Percentiles rank a stretch among this genome's conserved stretches.
Evolutionary conservation across 345 rosid species (phyloP).

Genomic region (Cardamine chenopodiifolia): DNA sequence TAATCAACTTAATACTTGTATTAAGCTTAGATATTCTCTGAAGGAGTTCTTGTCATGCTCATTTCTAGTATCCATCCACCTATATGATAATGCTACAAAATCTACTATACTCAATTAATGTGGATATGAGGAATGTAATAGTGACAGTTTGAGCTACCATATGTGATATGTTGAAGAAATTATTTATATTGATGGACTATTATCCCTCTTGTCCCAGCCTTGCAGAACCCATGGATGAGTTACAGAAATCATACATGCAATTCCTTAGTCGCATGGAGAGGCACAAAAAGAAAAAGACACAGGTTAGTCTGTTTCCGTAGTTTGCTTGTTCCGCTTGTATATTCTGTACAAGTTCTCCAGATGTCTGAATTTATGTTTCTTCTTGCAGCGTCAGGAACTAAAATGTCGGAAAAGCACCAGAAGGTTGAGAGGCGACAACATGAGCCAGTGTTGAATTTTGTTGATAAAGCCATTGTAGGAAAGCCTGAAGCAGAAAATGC

Average conservation of each 20-base stretch:
- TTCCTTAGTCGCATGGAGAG: slow-evolving; percentile 78
- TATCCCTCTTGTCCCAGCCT: slow-evolving; percentile 52
- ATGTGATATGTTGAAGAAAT: slow-evolving; percentile 12
- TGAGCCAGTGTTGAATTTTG: slow-evolving; percentile 57
- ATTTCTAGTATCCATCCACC: not conserved
- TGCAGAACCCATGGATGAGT: slow-evolving; percentile 84
- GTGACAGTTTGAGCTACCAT: not conserved
- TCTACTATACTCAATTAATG: not conserved
- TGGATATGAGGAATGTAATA: not conserved
- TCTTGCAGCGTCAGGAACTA: slow-evolving; percentile 51
- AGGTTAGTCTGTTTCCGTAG: slow-evolving; percentile 47
- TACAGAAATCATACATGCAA: slow-evolving; percentile 80
- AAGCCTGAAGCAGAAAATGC: slow-evolving; percentile 77
- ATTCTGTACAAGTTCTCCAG: slow-evolving; percentile 14
- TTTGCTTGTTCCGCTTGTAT: slow-evolving; percentile 18
- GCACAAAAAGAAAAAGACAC: slow-evolving; percentile 62
- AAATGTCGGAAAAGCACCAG: slow-evolving; percentile 42
- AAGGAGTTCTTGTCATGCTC: not conserved
- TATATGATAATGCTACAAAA: slow-evolving; percentile 14
- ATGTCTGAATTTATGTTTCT: slow-evolving; percentile 14
- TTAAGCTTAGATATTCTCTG: not conserved
- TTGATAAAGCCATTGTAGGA: slow-evolving; percentile 72
- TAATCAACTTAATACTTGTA: not conserved
- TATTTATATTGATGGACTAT: not conserved
- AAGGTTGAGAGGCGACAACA: slow-evolving; percentile 37